Evolutionary conservation across 345 rosid genomes (phyloP), one percentile per base, ranked within the genome.

Genomic region (Acer campestre): DNA sequence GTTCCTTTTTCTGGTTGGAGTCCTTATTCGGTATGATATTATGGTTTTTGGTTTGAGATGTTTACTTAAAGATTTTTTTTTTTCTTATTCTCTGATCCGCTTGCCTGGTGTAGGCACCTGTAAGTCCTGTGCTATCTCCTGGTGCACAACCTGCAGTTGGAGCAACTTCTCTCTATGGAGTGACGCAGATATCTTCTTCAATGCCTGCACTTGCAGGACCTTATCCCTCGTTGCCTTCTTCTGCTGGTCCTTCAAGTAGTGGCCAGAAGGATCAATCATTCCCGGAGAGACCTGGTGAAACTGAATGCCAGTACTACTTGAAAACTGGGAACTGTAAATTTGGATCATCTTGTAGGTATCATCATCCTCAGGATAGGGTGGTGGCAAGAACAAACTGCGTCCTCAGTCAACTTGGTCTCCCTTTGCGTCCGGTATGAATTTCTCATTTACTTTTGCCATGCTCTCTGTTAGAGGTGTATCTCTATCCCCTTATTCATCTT

Each of bases 261-360:
- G 69, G 77, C 75, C 95, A 85, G 81, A 90, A 68, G 84, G 95
- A 92, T 22, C 89, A 85, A 53, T 75, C 82, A 69, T 97, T 92
- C 86, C 99, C 98, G n/a, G 91, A 97, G 83, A 97, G 99, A 81
- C 97, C 97, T 25, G 94, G 97, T 66, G 97, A 93, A 79, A 93
- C 89, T 44, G 99, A 94, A 72, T 97, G 99, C 79, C 94, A 87
- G 68, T 93, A 87, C 84, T 97, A 86, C 84, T 63, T 94, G 85
- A 97, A 82, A 84, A 94, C 94, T 27, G 98, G 99, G 35, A 94
- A 97, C 70, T 97, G 99, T 83, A 94, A 90, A 85, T 97, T 88
- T 86, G 97, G 98, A 68, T 82, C 90, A 23, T 89, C 94, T 25
- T 97, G 99, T 79, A 89, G 87, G 84, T 97, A 84, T 82, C 98